Base-by-base conservation (phyloP, 1,284 basidiomycete species). In the Ceratobasidium papillatum region DNA sequence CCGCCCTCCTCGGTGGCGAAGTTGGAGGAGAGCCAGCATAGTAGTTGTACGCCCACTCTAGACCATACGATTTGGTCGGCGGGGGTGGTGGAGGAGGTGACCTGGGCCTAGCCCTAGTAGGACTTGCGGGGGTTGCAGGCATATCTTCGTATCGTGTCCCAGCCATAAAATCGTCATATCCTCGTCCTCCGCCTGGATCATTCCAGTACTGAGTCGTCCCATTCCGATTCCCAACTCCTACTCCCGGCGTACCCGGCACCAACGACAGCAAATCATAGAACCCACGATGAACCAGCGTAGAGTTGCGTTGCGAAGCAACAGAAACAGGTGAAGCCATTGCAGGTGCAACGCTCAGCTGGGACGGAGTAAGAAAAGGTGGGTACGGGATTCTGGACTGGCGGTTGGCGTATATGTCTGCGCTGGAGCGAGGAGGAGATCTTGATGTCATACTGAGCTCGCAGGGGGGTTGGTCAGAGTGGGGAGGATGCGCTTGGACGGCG, bases 251-350 rank as follows among this genome's bases (percentile, higher is more conserved):
- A 22, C 78, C 77, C 3, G 90, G 90, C 76, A 93, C 90, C 84
- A 92, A 86, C n/a, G 92, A 85, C 47, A 95, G 85, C 38, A 96
- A 86, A 84, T 96, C 93, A 82, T 94, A 93, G 84, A 95, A 96
- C 7, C 94, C 94, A 76, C 91, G 90, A 84, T 94, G 93, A 41
- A 94, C 84, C 58, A 94, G 82, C 12, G 92, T 91, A 34, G 66
- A 71, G 41, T 71, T 71, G 14, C 66, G 52, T 5, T 71, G 66
- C 11, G 66, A 71, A 9, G 52, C 22, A 9, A 45, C 66, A 27
- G 66, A 58, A 5, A 71, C 54, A 38, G 54, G 66, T 3, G 51
- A 58, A 14, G 66, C 54, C 66, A 71, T 71, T 2, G 66, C 66
- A 17, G 66, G 66, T 9, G 66, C 52, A 30, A 59, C 17, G 38